These are phyloP conservation scores for Tothia fuscella DNA, from an alignment of 2,329 filamentous ascomycete species.

Conservation along the genomic window DNA sequence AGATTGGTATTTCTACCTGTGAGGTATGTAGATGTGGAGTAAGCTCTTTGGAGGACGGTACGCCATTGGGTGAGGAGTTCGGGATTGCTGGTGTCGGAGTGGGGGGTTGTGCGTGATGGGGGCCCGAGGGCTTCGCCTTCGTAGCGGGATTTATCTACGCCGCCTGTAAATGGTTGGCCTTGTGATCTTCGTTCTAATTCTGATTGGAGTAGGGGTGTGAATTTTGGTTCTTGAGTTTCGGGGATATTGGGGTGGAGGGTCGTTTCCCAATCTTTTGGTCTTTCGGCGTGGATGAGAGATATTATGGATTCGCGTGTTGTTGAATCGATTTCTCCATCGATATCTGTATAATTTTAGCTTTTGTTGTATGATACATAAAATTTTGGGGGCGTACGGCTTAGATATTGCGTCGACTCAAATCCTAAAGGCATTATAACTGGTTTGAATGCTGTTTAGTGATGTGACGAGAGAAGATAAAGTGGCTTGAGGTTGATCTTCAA, in stretches of 20 bases:
- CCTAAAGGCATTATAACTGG: no score
- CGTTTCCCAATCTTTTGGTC: conserved; percentile 36
- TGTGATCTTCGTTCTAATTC: conserved; percentile 54
- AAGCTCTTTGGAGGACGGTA: conserved; percentile 41
- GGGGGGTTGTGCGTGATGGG: conserved; percentile 30
- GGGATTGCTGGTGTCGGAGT: conserved; percentile 25
- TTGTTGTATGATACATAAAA: no score
- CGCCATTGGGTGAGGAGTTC: conserved; percentile 36
- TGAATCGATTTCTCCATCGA: conserved; percentile 61
- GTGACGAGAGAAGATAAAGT: no score
- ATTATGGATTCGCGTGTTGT: conserved; percentile 53
- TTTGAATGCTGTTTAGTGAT: no score
- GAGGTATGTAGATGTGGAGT: conserved; percentile 47
- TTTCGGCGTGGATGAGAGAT: conserved; percentile 57
- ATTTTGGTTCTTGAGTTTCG: conserved; percentile 38
- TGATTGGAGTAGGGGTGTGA: conserved; percentile 53
- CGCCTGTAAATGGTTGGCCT: conserved; percentile 39
- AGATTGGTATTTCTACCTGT: conserved; percentile 48
- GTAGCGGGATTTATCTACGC: conserved; percentile 71
- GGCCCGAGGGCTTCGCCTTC: conserved; percentile 59
- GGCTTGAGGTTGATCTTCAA: no score
- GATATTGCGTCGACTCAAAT: no score
- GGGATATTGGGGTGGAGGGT: conserved; percentile 49
- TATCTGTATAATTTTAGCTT: conserved; percentile 52
- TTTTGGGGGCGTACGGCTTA: no score